Base-by-base conservation (phyloP, 169 alveolate species). In the Plasmodium adleri region DNA sequence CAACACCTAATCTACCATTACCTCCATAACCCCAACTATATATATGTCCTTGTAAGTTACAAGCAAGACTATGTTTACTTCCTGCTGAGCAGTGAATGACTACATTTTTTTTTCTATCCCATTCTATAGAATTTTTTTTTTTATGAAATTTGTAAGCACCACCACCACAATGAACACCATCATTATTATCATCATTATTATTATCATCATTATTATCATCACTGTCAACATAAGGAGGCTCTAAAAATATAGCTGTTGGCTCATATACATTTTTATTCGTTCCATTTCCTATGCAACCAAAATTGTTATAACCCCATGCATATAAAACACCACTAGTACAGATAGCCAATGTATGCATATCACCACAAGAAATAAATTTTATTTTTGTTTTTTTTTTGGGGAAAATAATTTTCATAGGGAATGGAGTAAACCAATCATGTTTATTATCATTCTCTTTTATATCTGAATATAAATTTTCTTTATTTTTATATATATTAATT, bases 211-310 rank as follows among this genome's bases (percentile, higher is more conserved):
- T 72, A 73, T 28, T 60, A 47, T 26, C 39, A 15, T 1, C 15
- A 15, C 1, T 17, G 3, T 60, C n/a, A 26, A 43, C 32, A 20
- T 22, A 6, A 2, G 26, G 43, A 20, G 8, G 7, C 66, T 56
- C 80, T 20, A 74, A 39, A 74, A n/a, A 70, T 15, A 94, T 94
- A 12, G 76, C 91, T 47, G 74, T 93, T 5, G 97, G 97, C 5
- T 56, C 93, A 73, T 75, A 91, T 20, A 72, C 78, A 74, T 95
- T 93, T 28, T 32, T 5, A 49, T 88, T 75, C 9, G 72, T 71
- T 4, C 97, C 97, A 45, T 93, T 88, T 9, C 97, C 97, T 4
- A 95, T 94, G 12, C 95, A 96, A n/a, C 97, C 97, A 43, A 83
- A 83, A 20, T 73, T 88, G 50, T 96, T 96, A 43, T 60, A 64